phyloP scores from a whole-genome alignment of 2,329 filamentous ascomycete species.

The Coniella vitis region DNA sequence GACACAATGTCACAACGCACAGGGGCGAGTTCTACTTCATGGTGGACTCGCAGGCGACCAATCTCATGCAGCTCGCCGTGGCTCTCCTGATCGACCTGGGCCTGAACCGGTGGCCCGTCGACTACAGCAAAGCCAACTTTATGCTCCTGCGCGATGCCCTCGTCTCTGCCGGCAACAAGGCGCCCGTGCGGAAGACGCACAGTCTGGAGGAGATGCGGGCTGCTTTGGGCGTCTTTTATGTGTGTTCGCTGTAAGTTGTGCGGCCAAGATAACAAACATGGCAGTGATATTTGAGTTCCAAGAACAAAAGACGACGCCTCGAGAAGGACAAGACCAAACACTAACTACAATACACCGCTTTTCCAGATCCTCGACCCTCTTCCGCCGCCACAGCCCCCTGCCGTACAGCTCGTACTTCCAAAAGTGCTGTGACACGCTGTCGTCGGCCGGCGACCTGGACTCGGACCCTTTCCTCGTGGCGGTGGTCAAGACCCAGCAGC shows the following conservation, averaged over 20 bases:
- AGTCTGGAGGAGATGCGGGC: slow-evolving; percentile 32
- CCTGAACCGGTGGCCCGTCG: slow-evolving; percentile 25
- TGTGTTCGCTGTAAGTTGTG: slow-evolving; percentile 27
- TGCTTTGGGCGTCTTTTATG: slow-evolving; percentile 33
- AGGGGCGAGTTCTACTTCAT: slow-evolving; percentile 36
- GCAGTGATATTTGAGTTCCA: no score
- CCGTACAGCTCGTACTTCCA: slow-evolving; percentile 28
- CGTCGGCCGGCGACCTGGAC: slow-evolving; percentile 22
- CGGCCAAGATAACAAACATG: background rate
- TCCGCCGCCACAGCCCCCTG: slow-evolving; percentile 27
- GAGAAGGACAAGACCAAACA: no score
- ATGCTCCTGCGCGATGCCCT: slow-evolving; percentile 28
- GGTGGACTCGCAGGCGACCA: slow-evolving; percentile 29
- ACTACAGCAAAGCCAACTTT: slow-evolving; percentile 20
- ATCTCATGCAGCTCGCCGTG: slow-evolving; percentile 32
- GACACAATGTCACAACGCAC: background rate
- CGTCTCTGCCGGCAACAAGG: slow-evolving; percentile 17
- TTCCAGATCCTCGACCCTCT: slow-evolving; percentile 22
- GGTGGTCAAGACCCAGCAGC: slow-evolving; percentile 27
- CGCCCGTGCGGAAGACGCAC: slow-evolving; percentile 19
- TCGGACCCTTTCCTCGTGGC: slow-evolving; percentile 28
- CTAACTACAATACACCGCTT: no score
- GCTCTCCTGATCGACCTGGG: slow-evolving; percentile 32
- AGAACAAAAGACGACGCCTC: no score
- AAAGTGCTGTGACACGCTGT: slow-evolving; percentile 28